Percentiles rank a stretch among this genome's conserved stretches.
phyloP scores from a whole-genome alignment of 495 filamentous ascomycete species.

The Neurospora terricola region DNA sequence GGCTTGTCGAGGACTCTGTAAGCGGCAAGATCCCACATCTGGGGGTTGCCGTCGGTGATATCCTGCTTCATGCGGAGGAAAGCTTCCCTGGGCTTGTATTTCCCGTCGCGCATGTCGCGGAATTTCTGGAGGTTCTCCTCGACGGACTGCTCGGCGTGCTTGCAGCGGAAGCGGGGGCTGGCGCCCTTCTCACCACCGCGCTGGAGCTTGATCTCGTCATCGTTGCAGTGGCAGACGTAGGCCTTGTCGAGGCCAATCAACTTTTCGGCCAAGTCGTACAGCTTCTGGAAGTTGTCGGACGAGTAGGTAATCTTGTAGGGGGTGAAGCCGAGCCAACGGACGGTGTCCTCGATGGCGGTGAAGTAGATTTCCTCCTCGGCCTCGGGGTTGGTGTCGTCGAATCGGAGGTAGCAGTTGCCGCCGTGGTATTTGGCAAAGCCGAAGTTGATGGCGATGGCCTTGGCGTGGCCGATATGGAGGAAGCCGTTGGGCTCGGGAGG shows the following conservation, averaged over 20 bases:
- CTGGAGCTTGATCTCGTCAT: constrained; percentile 72
- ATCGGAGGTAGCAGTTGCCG: constrained; percentile 57
- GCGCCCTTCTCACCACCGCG: constrained; percentile 64
- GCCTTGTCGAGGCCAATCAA: constrained; percentile 66
- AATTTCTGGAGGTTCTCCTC: constrained; percentile 77
- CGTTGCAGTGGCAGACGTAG: constrained; percentile 52
- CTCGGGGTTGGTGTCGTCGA: constrained; percentile 80
- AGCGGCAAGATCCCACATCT: constrained; percentile 69
- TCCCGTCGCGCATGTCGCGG: constrained; percentile 80
- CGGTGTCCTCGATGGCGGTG: constrained; percentile 64
- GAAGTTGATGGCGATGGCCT: constrained; percentile 97
- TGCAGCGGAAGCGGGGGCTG: constrained; percentile 63
- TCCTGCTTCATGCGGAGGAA: constrained; percentile 90
- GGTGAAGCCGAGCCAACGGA: constrained; percentile 75
- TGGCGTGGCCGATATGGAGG: constrained; percentile 85
- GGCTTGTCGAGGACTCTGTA: constrained; percentile 64
- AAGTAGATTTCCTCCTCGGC: constrained; percentile 75
- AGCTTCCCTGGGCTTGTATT: constrained; percentile 79
- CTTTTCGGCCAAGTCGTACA: constrained; percentile 84
- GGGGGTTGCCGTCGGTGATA: constrained; percentile 48
- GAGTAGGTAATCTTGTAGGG: constrained; percentile 70
- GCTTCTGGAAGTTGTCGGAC: constrained; percentile 70
- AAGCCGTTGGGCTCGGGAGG: constrained; percentile 83
- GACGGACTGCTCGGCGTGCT: constrained; percentile 61
- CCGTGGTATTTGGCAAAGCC: constrained; percentile 83